Conservation (phyloP, 257 asterid species). For the Ophiorrhiza pumila region DNA sequence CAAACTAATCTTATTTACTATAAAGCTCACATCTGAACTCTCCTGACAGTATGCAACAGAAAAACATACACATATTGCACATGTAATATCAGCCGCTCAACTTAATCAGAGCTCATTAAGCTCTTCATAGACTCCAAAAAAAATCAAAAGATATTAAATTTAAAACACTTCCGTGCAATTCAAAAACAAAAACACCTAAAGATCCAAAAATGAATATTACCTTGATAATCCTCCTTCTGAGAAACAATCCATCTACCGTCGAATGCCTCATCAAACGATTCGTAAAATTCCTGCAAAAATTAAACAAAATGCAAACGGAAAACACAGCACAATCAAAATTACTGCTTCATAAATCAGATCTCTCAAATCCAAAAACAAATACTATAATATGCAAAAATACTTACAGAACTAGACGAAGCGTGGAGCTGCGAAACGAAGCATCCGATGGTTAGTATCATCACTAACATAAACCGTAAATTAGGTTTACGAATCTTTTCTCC, state of each 20-base stretch:
- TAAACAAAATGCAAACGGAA: conserved; percentile 9
- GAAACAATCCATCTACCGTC: conserved; percentile 81
- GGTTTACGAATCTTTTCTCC: conserved; percentile 50
- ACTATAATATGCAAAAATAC: background rate
- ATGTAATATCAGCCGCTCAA: background rate
- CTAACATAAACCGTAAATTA: conserved; percentile 42
- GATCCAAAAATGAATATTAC: conserved; percentile 51
- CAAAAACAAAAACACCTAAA: too few relatives aligned
- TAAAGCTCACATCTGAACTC: background rate
- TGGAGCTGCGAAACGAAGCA: conserved; percentile 58
- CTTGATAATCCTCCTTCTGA: conserved; percentile 67
- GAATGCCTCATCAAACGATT: conserved; percentile 76
- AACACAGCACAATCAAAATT: background rate
- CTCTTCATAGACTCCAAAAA: background rate
- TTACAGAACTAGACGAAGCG: conserved; percentile 74
- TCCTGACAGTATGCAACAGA: background rate
- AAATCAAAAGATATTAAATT: too few relatives aligned
- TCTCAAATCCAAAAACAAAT: background rate
- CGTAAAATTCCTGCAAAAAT: conserved; percentile 58
- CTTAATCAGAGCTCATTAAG: background rate
- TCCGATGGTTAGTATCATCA: conserved; percentile 38
- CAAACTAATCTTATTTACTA: background rate
- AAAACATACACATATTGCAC: background rate
- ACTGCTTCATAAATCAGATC: background rate
- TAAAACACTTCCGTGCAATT: background rate